Conservation (phyloP, 2,329 filamentous ascomycete genomes). For the Clonostachys solani region DNA sequence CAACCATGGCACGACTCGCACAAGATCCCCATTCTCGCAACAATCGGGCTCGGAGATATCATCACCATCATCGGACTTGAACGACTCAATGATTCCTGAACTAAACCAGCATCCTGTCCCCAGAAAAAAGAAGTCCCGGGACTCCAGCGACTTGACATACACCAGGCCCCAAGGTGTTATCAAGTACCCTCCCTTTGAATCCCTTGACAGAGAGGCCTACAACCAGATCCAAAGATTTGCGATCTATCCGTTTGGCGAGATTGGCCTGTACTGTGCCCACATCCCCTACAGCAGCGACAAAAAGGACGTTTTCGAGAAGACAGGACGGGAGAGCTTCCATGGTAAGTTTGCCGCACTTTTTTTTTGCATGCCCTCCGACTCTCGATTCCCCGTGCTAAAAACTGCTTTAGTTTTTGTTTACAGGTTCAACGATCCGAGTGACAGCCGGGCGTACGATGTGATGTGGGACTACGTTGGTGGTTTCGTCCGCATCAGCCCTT, state of each 20-base stretch:
- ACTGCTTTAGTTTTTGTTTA: constrained; percentile 70
- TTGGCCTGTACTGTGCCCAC: constrained; percentile 60
- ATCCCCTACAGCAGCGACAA: constrained; percentile 96
- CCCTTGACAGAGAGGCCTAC: constrained; percentile 51
- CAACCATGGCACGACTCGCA: background rate
- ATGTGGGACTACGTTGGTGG: constrained; percentile 99
- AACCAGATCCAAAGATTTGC: constrained; percentile 58
- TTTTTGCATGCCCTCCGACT: no score
- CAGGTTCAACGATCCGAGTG: constrained; percentile 66
- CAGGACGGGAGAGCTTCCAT: constrained; percentile 83
- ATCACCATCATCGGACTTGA: constrained; percentile 1
- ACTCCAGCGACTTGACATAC: constrained; percentile 31
- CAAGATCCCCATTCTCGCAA: background rate
- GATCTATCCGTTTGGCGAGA: constrained; percentile 62
- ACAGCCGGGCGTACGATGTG: constrained; percentile 65
- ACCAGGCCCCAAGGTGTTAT: constrained; percentile 62
- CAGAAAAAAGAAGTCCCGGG: constrained; percentile 41
- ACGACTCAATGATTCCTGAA: background rate
- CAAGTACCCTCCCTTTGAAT: constrained; percentile 72
- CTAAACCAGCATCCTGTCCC: background rate
- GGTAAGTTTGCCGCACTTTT: constrained; percentile 45
- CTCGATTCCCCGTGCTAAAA: no score
- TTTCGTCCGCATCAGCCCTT: constrained; percentile 86
- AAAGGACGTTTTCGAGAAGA: constrained; percentile 82
- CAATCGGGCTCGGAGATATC: constrained; percentile 2